These are phyloP conservation scores for Lepidium sativum DNA, from an alignment of 345 rosid species.

Conservation along the genomic window DNA sequence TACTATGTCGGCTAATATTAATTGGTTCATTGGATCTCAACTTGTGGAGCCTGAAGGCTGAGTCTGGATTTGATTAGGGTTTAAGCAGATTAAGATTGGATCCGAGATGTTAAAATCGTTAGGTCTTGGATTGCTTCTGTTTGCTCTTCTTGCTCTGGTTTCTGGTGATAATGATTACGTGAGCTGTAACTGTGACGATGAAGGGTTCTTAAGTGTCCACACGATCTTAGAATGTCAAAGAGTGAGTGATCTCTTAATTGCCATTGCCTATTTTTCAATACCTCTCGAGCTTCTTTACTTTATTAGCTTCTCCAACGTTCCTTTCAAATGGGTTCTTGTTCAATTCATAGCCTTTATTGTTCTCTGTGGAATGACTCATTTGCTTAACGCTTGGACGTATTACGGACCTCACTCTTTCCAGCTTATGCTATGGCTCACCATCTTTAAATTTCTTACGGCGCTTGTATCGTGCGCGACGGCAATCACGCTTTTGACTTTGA, in stretches of 20 bases:
- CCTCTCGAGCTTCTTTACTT: constrained; percentile 92
- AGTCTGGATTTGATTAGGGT: constrained; percentile 28
- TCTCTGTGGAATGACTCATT: constrained; percentile 89
- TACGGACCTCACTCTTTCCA: constrained; percentile 86
- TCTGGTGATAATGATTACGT: constrained; percentile 49
- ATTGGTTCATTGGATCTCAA: constrained; percentile 20
- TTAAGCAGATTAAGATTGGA: constrained; percentile 16
- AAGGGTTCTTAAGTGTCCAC: constrained; percentile 59
- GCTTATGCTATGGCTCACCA: constrained; percentile 66
- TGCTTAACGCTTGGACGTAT: constrained; percentile 82
- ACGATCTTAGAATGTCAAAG: constrained; percentile 73
- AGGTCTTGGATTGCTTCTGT: constrained; percentile 43
- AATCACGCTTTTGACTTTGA: constrained; percentile 74
- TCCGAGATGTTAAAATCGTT: constrained; percentile 49
- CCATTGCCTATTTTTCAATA: constrained; percentile 86
- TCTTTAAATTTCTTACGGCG: constrained; percentile 80
- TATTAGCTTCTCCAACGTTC: constrained; percentile 77
- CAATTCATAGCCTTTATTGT: constrained; percentile 86
- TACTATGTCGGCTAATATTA: not conserved
- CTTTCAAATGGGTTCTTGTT: constrained; percentile 95
- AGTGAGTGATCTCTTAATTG: constrained; percentile 89
- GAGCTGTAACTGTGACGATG: constrained; percentile 81
- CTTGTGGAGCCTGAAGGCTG: not conserved
- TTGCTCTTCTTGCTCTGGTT: constrained; percentile 34
- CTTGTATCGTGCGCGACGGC: constrained; percentile 89